Evolutionary conservation across 1,284 basidiomycete genomes (phyloP), one percentile per base, ranked within the genome.

Genomic region (Tilletiopsis washingtonensis): DNA sequence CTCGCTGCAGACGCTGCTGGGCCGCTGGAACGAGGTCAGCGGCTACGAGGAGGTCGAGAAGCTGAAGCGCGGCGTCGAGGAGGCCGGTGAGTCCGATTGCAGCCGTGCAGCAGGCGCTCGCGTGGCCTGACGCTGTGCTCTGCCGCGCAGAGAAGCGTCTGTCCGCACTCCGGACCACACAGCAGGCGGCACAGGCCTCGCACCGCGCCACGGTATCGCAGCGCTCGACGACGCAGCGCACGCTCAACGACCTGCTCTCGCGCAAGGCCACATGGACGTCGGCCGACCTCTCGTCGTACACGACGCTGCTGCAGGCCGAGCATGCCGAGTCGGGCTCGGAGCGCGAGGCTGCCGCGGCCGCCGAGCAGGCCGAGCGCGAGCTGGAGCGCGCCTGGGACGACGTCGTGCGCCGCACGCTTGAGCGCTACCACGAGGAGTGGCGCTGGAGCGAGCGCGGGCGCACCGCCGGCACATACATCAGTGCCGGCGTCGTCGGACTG

Each of bases 351-450:
- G 57, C 64, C 27, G 55, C 55, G 25, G 43, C 45, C 27, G 58
- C 66, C 15, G 67, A 73, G 25, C 9, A 49, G 5, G 56, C 51
- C 4, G 69, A 69, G 21, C 38, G 43, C 2, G 44, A 56, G 6
- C 61, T 69, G 21, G 54, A 67, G 42, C 47, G 42, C 14, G 53
- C 55, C 0, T 71, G 69, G 37, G 70, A 73, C 21, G 58, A 64
- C 15, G 40, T 73, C 21, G 64, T 71, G 54, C 53, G 59, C 32
- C 59, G 29, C 3, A 64, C 69, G 3, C 56, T 71, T 59, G 52
- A 59, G 39, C 47, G 70, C 17, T 73, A 71, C 48, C 70, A 73
- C 43, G 64, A 69, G 27, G 70, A 73, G 42, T 66, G 69, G 45
- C 54, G 67, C 15, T 73, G 70, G 70, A 60, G 58, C 49, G 70